Conservation (phyloP, 139 green algal species). For the Astrephomene gubernaculifera region DNA sequence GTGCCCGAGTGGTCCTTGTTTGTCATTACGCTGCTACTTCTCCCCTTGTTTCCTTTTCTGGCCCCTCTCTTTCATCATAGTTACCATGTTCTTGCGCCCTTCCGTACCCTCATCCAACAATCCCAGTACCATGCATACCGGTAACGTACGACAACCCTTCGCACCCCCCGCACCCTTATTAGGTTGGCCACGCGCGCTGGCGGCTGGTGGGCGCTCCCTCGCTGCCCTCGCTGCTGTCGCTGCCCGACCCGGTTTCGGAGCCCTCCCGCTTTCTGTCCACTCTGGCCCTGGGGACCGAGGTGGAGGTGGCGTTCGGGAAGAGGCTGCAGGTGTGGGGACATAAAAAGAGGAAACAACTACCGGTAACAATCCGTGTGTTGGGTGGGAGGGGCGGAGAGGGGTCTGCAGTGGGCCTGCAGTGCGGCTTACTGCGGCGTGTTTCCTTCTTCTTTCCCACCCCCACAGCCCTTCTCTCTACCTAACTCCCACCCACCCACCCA, state of each 20-base stretch:
- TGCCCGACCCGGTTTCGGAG: slow-evolving; percentile 42
- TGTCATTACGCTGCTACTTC: too few species aligned
- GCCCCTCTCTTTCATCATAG: background rate
- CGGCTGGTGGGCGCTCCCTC: slow-evolving; percentile 74
- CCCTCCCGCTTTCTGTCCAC: slow-evolving; percentile 17
- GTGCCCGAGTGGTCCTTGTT: too few species aligned
- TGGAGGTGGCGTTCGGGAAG: slow-evolving; percentile 90
- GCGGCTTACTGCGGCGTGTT: background rate
- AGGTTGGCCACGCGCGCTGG: slow-evolving; percentile 73
- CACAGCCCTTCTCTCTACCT: background rate
- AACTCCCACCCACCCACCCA: background rate
- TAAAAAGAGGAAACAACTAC: background rate
- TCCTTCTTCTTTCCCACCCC: background rate
- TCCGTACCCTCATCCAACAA: too few species aligned
- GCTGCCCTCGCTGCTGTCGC: slow-evolving; percentile 62
- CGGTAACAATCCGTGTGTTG: too few species aligned
- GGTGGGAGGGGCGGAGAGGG: too few species aligned
- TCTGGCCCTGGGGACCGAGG: slow-evolving; percentile 77
- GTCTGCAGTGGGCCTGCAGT: too few species aligned
- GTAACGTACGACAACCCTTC: too few species aligned
- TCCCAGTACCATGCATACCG: too few species aligned
- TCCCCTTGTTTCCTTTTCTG: too few species aligned
- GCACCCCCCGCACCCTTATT: background rate
- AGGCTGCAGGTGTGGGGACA: slow-evolving; percentile 58
- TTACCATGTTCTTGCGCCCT: background rate